phyloP scores from a whole-genome alignment of 2,329 filamentous ascomycete species.

The Talaromyces sp. region DNA sequence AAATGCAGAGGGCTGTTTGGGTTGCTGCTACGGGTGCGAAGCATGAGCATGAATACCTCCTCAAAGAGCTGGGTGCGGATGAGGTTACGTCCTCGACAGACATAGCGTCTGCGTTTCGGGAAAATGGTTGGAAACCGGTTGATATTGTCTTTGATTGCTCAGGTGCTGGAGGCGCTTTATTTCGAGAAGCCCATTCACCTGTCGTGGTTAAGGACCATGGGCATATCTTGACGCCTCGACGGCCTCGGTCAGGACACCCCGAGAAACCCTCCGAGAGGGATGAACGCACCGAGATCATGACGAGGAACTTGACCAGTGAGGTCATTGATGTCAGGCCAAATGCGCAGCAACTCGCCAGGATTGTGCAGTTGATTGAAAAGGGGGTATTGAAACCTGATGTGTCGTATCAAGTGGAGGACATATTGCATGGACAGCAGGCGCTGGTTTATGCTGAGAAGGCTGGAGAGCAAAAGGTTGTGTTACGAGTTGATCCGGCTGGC shows the following conservation, averaged over 20 bases:
- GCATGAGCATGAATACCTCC: slow-evolving; percentile 29
- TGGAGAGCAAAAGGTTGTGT: slow-evolving; percentile 18
- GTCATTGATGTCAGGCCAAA: slow-evolving; percentile 40
- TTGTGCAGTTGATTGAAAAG: slow-evolving; percentile 35
- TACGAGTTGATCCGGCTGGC: slow-evolving; percentile 16
- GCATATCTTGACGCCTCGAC: slow-evolving; percentile 29
- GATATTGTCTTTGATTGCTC: slow-evolving; percentile 43
- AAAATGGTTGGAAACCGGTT: slow-evolving; percentile 33
- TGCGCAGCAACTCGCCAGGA: slow-evolving; percentile 30
- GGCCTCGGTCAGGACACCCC: slow-evolving; percentile 9
- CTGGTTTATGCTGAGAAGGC: slow-evolving; percentile 25
- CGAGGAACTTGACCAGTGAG: slow-evolving; percentile 28
- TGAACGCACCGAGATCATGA: slow-evolving; percentile 19
- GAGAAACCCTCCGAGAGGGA: slow-evolving; percentile 16
- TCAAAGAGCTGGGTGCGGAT: slow-evolving; percentile 31
- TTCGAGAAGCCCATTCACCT: slow-evolving; percentile 33
- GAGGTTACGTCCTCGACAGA: slow-evolving; percentile 34
- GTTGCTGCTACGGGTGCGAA: slow-evolving; percentile 35
- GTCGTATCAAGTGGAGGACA: slow-evolving; percentile 30
- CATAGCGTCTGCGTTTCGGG: slow-evolving; percentile 31
- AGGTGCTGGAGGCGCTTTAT: slow-evolving; percentile 29
- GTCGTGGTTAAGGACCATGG: slow-evolving; percentile 34
- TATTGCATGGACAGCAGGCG: slow-evolving; percentile 34
- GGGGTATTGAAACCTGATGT: slow-evolving; percentile 34
- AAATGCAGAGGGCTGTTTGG: slow-evolving; percentile 27